phyloP scores from a whole-genome alignment of 257 asterid species.

The Solanum lycopersicoides region DNA sequence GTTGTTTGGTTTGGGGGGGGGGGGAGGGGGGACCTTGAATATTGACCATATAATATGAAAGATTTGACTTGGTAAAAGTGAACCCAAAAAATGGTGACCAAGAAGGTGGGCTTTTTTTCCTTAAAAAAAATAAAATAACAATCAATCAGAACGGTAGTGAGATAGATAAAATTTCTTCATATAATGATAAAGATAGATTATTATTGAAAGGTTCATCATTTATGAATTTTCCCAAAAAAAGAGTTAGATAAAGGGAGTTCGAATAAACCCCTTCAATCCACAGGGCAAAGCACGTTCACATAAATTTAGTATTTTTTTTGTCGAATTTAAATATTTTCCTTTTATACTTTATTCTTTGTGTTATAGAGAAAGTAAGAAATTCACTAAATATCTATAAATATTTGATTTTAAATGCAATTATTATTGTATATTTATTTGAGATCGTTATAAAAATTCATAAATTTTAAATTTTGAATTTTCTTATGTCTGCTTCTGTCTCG shows the following conservation, averaged over 20 bases:
- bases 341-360: neutral
- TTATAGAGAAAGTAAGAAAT: neutral
- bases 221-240: no score
- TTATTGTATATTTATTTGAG: neutral
- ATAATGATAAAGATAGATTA: neutral
- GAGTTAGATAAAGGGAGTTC: neutral
- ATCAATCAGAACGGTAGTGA: accelerated
- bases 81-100: neutral
- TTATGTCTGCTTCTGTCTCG: accelerated
- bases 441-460: neutral
- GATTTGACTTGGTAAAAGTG: neutral
- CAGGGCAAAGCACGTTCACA: accelerated
- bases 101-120: neutral
- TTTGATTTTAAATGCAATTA: neutral
- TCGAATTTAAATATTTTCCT: neutral
- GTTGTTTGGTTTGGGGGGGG: neutral
- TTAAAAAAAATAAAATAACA: no score
- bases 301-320: neutral
- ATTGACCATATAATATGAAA: neutral
- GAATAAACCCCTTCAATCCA: neutral
- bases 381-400: neutral
- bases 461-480: neutral
- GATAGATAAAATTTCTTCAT: neutral
- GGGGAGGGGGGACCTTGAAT: neutral
- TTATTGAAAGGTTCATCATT: neutral